These are phyloP conservation scores for Hemileccinum rubropunctum DNA, from an alignment of 768 basidiomycete genomes.

Conservation along the genomic window DNA sequence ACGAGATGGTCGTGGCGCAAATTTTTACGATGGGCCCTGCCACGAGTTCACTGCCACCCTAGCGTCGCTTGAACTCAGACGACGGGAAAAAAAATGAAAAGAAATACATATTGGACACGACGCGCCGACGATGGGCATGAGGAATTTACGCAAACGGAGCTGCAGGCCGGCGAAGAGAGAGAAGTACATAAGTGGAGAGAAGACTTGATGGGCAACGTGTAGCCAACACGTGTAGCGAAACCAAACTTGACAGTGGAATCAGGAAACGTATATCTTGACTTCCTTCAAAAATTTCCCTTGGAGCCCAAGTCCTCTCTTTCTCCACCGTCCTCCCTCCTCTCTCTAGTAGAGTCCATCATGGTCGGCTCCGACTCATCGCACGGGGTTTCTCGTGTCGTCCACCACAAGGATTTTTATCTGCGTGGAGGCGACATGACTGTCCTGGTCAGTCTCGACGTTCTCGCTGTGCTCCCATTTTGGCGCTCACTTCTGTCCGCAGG, in stretches of 20 bases:
- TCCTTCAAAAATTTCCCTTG: slow-evolving; percentile 37
- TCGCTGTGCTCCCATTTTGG: not conserved
- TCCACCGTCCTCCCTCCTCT: slow-evolving; percentile 30
- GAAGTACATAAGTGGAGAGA: slow-evolving; percentile 19
- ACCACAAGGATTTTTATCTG: slow-evolving; percentile 51
- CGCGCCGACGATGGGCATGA: slow-evolving; percentile 9
- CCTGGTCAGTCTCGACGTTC: slow-evolving; percentile 39
- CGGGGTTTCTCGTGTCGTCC: slow-evolving; percentile 31
- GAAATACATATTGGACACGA: not conserved
- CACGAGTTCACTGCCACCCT: slow-evolving; percentile 1
- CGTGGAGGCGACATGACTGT: slow-evolving; percentile 57
- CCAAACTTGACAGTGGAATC: slow-evolving; percentile 27
- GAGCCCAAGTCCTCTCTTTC: slow-evolving; percentile 26
- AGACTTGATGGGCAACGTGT: slow-evolving; percentile 29
- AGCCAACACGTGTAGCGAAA: slow-evolving; percentile 35
- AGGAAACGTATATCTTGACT: slow-evolving; percentile 34
- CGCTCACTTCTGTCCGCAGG: slow-evolving; percentile 38
- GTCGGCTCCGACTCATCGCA: slow-evolving; percentile 20
- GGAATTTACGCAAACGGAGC: slow-evolving; percentile 29
- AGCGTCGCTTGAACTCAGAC: slow-evolving; percentile 7
- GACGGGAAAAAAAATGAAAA: not conserved
- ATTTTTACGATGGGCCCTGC: too few species aligned
- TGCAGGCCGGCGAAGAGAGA: slow-evolving; percentile 12
- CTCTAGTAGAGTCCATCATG: slow-evolving; percentile 24
- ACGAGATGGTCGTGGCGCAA: not conserved